Evolutionary conservation across 768 basidiomycete species (phyloP), one percentile per base, ranked within the genome.

Genomic region (Lactarius vividus): DNA sequence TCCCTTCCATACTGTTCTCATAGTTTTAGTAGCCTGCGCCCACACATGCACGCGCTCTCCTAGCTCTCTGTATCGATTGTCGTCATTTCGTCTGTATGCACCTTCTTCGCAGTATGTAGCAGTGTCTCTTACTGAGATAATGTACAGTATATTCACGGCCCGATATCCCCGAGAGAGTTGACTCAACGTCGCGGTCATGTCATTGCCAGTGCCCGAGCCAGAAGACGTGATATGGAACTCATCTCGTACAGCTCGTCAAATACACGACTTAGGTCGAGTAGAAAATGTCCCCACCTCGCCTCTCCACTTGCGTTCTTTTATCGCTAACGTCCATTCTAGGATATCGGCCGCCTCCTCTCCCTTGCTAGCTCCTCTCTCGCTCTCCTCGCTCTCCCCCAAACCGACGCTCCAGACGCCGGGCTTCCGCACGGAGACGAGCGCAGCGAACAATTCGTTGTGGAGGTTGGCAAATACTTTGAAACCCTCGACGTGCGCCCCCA

Each of bases 401-500:
- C 90, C 4, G 91, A 93, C 72, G 81, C 75, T 0, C 82, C 86
- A 3, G 84, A 84, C 8, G 88, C 89, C 60, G 80, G 77, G 62
- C 81, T 92, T 9, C 90, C 91, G 3, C 87, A 89, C 71, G 91
- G 90, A 46, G 91, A 88, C 66, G 91, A 94, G 75, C 82, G 91
- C 40, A 91, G 89, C 16, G 90, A 93, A 73, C 88, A 91, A 72
- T 92, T 94, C 70, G 91, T 92, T 46, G 80, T 88, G 49, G 89
- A 92, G 78, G 89, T 89, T 59, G 88, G 88, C 79, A 89, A 92
- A 73, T 93, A 92, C 75, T 94, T 92, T 72, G 88, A 92, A 71
- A 86, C 88, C 31, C 80, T 93, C 10, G 88, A 94, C 74, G 91
- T 92, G 71, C 62, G 82, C 61, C 15, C 59, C 28, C 18, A 15